phyloP scores from a whole-genome alignment of 805 yeast species.

The Metschnikowia santaceciliae region DNA sequence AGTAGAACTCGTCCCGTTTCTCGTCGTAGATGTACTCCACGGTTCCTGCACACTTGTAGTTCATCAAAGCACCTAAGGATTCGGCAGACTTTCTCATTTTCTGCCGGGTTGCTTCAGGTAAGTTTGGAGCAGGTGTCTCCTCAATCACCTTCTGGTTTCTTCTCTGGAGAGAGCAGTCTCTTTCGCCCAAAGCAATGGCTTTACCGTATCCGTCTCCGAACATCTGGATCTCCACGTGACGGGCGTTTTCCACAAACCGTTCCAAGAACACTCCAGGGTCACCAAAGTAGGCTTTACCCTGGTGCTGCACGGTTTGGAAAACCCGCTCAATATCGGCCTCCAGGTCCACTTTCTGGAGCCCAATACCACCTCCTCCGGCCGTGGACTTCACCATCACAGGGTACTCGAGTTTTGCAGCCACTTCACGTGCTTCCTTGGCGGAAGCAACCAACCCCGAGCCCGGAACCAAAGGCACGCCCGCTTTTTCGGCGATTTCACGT shows the following conservation, averaged over 20 bases:
- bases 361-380: slow-evolving; percentile 99
- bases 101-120: slow-evolving; percentile 73
- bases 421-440: slow-evolving; percentile 68
- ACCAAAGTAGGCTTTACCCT: slow-evolving; percentile 89
- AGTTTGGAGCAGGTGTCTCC: slow-evolving; percentile 96
- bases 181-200: slow-evolving; percentile 92
- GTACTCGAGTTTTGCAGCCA: slow-evolving; percentile 72
- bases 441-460: slow-evolving; percentile 81
- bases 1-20: slow-evolving; percentile 82
- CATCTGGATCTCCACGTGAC: slow-evolving; percentile 96
- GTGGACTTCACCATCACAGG: slow-evolving; percentile 97
- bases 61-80: slow-evolving; percentile 73
- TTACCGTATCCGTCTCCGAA: slow-evolving; percentile 93
- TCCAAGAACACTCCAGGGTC: slow-evolving; percentile 95
- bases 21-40: slow-evolving; percentile 94
- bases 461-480: slow-evolving; percentile 97
- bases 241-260: slow-evolving; percentile 88
- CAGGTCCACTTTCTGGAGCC: slow-evolving; percentile 87
- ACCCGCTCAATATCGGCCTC: slow-evolving; percentile 78
- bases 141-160: slow-evolving; percentile 95
- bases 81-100: slow-evolving; percentile 82
- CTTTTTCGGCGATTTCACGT: slow-evolving; percentile 83
- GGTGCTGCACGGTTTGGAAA: slow-evolving; percentile 88
- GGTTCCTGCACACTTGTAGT: slow-evolving; percentile 96
- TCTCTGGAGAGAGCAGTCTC: slow-evolving; percentile 96